Percentiles rank a stretch among this genome's conserved stretches.
Evolutionary conservation across 148 eudicot genomes (phyloP).

Genomic region (Rhododendron williamsianum): DNA sequence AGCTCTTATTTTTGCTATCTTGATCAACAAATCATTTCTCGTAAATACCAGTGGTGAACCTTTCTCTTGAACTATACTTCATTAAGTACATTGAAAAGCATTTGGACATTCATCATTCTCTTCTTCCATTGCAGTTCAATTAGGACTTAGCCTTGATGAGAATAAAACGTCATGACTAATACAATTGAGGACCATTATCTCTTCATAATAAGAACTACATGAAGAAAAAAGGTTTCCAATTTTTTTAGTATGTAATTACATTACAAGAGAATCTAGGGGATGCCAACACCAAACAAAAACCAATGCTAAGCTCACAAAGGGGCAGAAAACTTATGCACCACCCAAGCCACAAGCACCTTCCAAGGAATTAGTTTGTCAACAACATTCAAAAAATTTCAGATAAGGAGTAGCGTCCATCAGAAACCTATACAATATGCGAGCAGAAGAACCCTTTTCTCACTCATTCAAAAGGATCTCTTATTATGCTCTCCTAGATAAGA

Average conservation of each 20-base stretch:
- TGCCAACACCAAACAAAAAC: neutral
- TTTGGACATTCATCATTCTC: neutral
- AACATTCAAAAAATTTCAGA: no score
- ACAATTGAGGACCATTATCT: neutral
- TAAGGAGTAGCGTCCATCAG: neutral
- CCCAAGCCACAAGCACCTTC: neutral
- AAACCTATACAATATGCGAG: neutral
- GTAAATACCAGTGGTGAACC: neutral
- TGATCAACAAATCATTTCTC: neutral
- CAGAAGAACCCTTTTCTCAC: neutral
- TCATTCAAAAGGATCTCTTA: neutral
- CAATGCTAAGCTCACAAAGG: neutral
- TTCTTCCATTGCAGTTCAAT: neutral
- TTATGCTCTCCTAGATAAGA: neutral
- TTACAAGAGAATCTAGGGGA: neutral
- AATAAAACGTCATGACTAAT: no score
- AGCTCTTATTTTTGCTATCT: neutral
- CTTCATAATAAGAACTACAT: neutral
- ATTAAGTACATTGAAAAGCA: neutral
- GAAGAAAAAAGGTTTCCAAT: neutral
- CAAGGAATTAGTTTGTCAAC: neutral
- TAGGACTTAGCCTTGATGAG: no score
- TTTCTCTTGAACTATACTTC: neutral
- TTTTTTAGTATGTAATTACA: no score
- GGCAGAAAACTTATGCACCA: neutral